A percentile compares a stretch with the other conserved stretches of the same genome.
Evolutionary conservation across 2,329 filamentous ascomycete genomes (phyloP).

Genomic region (Sarocladium brachiariae): DNA sequence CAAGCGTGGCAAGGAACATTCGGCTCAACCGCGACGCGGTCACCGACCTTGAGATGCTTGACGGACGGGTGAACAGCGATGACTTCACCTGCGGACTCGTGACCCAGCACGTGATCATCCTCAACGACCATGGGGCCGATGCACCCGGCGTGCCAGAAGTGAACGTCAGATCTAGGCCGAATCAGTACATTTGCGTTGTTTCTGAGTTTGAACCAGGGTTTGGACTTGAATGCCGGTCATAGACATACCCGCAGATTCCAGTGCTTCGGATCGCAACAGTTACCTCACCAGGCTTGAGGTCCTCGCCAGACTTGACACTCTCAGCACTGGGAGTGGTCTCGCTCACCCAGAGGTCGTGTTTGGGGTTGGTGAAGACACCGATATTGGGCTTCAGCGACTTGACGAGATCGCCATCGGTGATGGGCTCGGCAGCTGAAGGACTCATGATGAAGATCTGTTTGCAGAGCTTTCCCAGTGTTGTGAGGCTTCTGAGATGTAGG

Average conservation of each 20-base stretch:
- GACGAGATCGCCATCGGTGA: conserved; percentile 17
- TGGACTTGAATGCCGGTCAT: no score
- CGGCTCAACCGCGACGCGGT: conserved; percentile 89
- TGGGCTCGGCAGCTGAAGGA: conserved; percentile 26
- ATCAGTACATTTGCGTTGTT: no score
- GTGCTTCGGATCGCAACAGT: conserved; percentile 87
- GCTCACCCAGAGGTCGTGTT: conserved; percentile 84
- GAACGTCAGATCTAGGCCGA: conserved; percentile 69
- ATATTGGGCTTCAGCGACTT: conserved; percentile 69
- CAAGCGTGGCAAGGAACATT: conserved; percentile 88
- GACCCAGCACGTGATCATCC: conserved; percentile 84
- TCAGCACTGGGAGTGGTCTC: conserved; percentile 71
- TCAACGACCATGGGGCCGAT: conserved; percentile 94
- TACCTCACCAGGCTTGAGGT: conserved; percentile 74
- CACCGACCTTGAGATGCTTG: conserved; percentile 69
- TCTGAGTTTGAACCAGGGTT: no score
- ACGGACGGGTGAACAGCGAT: conserved; percentile 79
- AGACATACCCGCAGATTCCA: conserved; percentile 82
- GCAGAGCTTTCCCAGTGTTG: no score
- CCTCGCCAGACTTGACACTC: conserved; percentile 60
- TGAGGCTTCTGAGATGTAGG: no score
- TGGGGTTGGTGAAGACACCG: conserved; percentile 90
- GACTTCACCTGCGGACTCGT: conserved; percentile 83
- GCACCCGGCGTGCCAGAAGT: conserved; percentile 94
- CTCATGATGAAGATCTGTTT: conserved; percentile 22